Conservation (phyloP, 345 rosid genomes). For the Pelargonium nanum region DNA sequence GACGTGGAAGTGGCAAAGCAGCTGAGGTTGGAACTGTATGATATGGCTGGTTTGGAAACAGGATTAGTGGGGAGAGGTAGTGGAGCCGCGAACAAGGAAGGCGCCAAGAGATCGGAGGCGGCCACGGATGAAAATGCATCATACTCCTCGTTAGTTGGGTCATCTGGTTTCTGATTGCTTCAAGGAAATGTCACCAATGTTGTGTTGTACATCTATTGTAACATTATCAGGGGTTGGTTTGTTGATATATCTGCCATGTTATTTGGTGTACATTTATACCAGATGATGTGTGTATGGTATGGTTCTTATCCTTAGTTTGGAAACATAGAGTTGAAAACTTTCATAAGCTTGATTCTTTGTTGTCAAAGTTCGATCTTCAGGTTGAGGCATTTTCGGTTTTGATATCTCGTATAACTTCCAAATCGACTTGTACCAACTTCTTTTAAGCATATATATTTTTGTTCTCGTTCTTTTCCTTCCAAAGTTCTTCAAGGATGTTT, state of each 20-base stretch:
- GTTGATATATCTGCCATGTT: neutral
- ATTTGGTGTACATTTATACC: neutral
- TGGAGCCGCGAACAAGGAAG: constrained; percentile 14
- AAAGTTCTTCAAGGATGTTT: too few relatives aligned
- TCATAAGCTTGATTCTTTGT: too few relatives aligned
- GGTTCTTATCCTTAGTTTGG: too few relatives aligned
- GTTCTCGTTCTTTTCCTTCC: too few relatives aligned
- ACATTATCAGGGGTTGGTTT: neutral
- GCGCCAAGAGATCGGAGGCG: constrained; percentile 10
- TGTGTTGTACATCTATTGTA: neutral
- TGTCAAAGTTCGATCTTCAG: too few relatives aligned
- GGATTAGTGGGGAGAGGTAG: constrained; percentile 15
- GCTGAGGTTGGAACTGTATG: constrained; percentile 39
- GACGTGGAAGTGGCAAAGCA: constrained; percentile 45
- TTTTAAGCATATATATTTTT: too few relatives aligned
- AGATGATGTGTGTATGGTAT: too few relatives aligned
- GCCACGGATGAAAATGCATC: constrained; percentile 73
- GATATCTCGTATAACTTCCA: too few relatives aligned
- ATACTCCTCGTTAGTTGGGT: constrained; percentile 72
- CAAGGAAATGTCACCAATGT: neutral
- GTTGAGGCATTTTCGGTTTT: too few relatives aligned
- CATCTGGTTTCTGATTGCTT: constrained; percentile 54
- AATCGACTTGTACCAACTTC: too few relatives aligned
- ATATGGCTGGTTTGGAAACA: constrained; percentile 47
- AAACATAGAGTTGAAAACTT: too few relatives aligned